Evolutionary conservation across 108 stramenopile genomes (phyloP).

Genomic region (Aureococcus anophagefferens): DNA sequence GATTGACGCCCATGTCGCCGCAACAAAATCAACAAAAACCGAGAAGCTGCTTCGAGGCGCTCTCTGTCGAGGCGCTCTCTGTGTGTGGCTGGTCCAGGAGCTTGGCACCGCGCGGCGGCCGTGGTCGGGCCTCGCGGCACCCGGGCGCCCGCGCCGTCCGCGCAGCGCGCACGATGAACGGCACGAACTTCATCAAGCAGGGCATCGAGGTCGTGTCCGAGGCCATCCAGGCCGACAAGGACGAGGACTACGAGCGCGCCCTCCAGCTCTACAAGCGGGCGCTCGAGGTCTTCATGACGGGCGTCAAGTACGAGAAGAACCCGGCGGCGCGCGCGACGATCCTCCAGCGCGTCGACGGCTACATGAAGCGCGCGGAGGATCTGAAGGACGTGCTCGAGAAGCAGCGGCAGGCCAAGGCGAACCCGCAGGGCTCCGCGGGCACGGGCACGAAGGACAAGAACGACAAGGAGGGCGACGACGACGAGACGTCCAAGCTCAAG

Average conservation of each 20-base stretch:
- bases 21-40: no score
- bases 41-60: no score
- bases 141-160: no score
- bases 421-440: conserved; percentile 32
- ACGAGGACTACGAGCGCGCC: conserved; percentile 72
- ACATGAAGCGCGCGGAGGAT: conserved; percentile 98
- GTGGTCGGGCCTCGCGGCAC: no score
- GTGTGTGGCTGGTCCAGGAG: no score
- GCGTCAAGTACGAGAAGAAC: conserved; percentile 96
- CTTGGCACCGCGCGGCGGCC: no score
- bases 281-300: conserved; percentile 77
- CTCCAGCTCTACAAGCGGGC: conserved; percentile 73
- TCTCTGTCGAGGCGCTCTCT: no score
- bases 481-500: conserved; percentile 63
- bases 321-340: conserved; percentile 79
- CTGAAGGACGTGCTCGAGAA: conserved; percentile 57
- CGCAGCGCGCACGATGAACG: neutral
- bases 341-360: conserved; percentile 81
- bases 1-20: no score
- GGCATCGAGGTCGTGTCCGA: conserved; percentile 41
- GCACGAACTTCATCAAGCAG: conserved; percentile 25
- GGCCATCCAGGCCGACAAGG: conserved; percentile 71
- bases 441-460: conserved; percentile 43
- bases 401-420: conserved; percentile 16
- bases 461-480: conserved; percentile 51